Conservation (phyloP, 176 grass and related monocot species). For the Aegilops longissima region DNA sequence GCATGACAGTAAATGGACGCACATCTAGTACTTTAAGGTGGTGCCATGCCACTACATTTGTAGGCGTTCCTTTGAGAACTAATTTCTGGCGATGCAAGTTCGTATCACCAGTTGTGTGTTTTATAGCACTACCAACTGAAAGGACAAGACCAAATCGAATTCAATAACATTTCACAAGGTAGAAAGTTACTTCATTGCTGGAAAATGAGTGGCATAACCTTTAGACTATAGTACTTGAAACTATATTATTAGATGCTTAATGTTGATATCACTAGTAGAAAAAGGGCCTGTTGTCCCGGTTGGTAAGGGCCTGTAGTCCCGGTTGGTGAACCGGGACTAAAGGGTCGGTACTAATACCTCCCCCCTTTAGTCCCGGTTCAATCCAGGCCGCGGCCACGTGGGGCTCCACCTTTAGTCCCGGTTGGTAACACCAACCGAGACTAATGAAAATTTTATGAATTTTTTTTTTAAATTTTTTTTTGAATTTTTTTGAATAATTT, state of each 20-base stretch:
- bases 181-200: background rate
- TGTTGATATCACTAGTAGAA: too few species aligned
- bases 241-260: background rate
- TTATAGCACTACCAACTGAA: background rate
- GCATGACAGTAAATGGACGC: background rate
- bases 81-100: background rate
- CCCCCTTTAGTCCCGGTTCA: too few species aligned
- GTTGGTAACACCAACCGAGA: too few species aligned
- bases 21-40: background rate
- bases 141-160: background rate
- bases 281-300: too few species aligned
- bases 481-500: too few species aligned
- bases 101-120: background rate
- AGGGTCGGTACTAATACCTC: too few species aligned
- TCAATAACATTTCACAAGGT: background rate
- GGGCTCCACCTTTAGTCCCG: too few species aligned
- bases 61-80: background rate
- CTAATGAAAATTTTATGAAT: too few species aligned
- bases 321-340: too few species aligned
- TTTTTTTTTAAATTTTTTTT: too few species aligned
- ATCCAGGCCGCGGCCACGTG: too few species aligned
- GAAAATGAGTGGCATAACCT: background rate
- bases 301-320: too few species aligned
- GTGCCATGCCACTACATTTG: background rate
- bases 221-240: background rate